These are phyloP conservation scores for Spiraea crenata DNA, from an alignment of 331 rosid species.

Conservation along the genomic window DNA sequence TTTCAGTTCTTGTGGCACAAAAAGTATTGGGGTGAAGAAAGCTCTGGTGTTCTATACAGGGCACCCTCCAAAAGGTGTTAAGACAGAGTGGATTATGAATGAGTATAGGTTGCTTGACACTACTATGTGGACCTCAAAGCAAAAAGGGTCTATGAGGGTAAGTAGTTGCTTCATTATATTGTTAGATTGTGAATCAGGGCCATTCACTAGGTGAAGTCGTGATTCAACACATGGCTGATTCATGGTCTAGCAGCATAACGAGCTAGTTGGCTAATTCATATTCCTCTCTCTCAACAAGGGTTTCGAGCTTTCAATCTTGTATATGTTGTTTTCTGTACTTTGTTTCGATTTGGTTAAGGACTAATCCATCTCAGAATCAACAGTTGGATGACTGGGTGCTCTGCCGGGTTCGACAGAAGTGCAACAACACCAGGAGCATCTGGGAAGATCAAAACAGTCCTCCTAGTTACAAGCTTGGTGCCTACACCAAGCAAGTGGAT, in stretches of 20 bases:
- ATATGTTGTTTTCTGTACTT: not conserved
- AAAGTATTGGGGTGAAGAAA: constrained; percentile 67
- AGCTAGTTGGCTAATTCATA: not conserved
- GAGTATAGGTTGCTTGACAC: constrained; percentile 66
- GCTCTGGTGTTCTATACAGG: constrained; percentile 71
- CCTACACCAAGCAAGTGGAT: constrained; percentile 28
- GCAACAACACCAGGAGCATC: constrained; percentile 33
- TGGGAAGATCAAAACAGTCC: constrained; percentile 42
- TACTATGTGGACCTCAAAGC: constrained; percentile 35
- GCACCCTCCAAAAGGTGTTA: constrained; percentile 62
- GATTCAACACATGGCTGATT: too few relatives aligned
- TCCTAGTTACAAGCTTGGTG: constrained; percentile 31
- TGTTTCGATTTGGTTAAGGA: not conserved
- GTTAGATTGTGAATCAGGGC: constrained; percentile 1
- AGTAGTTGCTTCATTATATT: constrained; percentile 17
- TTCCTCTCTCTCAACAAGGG: not conserved
- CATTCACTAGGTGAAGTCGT: not conserved
- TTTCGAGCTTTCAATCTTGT: not conserved
- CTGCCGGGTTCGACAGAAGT: constrained; percentile 54
- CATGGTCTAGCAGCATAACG: not conserved
- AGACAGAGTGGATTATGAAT: constrained; percentile 78
- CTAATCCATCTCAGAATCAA: not conserved
- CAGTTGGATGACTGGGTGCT: constrained; percentile 82
- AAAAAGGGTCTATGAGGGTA: constrained; percentile 64
- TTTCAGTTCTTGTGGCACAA: constrained; percentile 55